Conservation (phyloP, 2,329 filamentous ascomycete genomes). For the Ophiostoma sp. region DNA sequence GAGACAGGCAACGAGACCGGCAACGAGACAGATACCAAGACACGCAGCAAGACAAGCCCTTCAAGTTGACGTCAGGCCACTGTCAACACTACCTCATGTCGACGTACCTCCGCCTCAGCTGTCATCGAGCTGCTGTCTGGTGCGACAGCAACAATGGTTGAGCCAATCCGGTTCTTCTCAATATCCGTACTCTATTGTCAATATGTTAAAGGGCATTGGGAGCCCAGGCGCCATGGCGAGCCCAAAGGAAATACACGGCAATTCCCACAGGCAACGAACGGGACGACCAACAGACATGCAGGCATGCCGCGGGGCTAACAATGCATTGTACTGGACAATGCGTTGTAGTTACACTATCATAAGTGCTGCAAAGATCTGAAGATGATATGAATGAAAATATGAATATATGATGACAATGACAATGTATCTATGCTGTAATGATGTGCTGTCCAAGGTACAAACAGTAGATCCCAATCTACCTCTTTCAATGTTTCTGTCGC, state of each 20-base stretch:
- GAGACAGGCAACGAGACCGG: slow-evolving; percentile 1
- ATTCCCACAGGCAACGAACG: background rate
- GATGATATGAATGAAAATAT: background rate
- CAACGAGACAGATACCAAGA: slow-evolving; percentile 1
- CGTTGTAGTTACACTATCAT: background rate
- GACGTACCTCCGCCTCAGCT: no score
- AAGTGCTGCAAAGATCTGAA: background rate
- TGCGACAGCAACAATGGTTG: no score
- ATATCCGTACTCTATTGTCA: no score
- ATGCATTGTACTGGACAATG: background rate
- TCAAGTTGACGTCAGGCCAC: background rate
- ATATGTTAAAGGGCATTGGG: no score
- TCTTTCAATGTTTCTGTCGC: background rate
- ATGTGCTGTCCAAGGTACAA: background rate
- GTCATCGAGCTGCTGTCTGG: no score
- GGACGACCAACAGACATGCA: background rate
- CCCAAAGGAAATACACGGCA: no score
- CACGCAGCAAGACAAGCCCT: background rate
- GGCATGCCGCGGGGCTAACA: background rate
- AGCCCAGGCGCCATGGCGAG: no score
- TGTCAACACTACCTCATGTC: no score
- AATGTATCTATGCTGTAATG: background rate
- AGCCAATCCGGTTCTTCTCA: no score
- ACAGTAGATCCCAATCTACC: background rate
- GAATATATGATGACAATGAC: background rate